Evolutionary conservation across 108 stramenopile genomes (phyloP), one percentile per base, ranked within the genome.

Genomic region (Schizochytrium sp.): DNA sequence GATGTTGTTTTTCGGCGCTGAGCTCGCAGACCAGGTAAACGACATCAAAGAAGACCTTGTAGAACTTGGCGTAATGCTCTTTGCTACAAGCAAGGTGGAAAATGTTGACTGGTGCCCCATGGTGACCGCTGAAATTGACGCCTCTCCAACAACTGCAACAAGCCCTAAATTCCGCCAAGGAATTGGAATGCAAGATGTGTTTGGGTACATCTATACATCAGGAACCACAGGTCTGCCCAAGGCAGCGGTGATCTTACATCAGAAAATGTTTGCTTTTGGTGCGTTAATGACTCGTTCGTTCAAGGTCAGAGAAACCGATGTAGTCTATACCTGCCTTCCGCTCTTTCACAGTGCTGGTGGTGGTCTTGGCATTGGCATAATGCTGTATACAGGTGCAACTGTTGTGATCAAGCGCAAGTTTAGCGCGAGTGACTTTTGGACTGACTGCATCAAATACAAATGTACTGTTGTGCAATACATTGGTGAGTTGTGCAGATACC

Each of bases 321-420:
- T 73, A n/a, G 49, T 94, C 45, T 94, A 94, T 89, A 87, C 87
- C 17, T 69, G 92, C 46, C 72, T 94, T 5, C 94, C 94, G 4
- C 92, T 94, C 46, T 94, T 91, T 69, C 94, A 94, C 72, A 88
- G 91, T 10, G 92, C 93, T 2, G 94, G 91, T 41, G 94, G 94
- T 58, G 57, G 92, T 69, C 41, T 94, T 4, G 93, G 89, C 8
- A 64, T 42, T 46, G 90, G 28, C 41, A 88, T 46, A 46, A 72
- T 87, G 87, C 61, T 93, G 53, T 50, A 45, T 12, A 53, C 88
- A 2, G 91, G 92, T 8, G 59, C 57, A 44, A 89, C 88, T 4
- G 38, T 94, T 12, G 93, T 93, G n/a, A 46, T 92, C 46, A 76
- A 93, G 12, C 4, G 40, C 12, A 93, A 92, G 72, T 94, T 94